Evolutionary conservation across 164 flowering plant species (phyloP), one percentile per base, ranked within the genome.

Genomic region (Cinnamomum chago): DNA sequence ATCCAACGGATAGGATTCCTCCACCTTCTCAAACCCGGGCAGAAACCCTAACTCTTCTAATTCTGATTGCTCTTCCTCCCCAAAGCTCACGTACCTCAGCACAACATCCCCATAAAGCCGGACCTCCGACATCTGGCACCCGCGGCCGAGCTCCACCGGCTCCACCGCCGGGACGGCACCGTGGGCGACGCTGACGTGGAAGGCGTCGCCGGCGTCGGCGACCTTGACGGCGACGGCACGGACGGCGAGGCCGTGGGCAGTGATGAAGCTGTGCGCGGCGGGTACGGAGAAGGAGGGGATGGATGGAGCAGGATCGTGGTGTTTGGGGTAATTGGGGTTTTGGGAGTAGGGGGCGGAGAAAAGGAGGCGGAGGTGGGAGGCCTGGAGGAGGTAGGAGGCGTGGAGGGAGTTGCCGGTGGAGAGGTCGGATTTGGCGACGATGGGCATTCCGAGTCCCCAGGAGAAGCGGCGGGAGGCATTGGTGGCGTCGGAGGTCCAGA

Each of bases 261-360:
- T 78, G 76, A 86, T 50, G 83, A 93, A 93, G 55, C 81, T 65
- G 72, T 73, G 80, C 77, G 76, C 88, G 60, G 74, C 72, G 40
- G 82, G 55, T 80, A 71, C 78, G 73, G 79, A 72, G 83, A 93
- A 90, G 77, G 86, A 75, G 67, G 95, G 95, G 73, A 92, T 82
- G 20, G 93, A 70, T 33, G 62, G 24, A 25, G 94, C 74, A 50
- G 92, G 86, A 2, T 68, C 35, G 71, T 5, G 35, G 40, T 76
- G 12, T 23, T 64, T 92, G 70, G 90, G 78, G 72, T 22, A 70
- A 51, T 76, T 13, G 24, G 76, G 33, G 4, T 3, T 30, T 30
- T 30, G 90, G 2, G 98, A 90, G 79, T 93, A 93, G 47, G 98
- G 92, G 18, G 98, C 91, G 65, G 97, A 82, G 90, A 93, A 93